These are phyloP conservation scores for Peniophora sp. DNA, from an alignment of 1,284 basidiomycete species.

Conservation along the genomic window DNA sequence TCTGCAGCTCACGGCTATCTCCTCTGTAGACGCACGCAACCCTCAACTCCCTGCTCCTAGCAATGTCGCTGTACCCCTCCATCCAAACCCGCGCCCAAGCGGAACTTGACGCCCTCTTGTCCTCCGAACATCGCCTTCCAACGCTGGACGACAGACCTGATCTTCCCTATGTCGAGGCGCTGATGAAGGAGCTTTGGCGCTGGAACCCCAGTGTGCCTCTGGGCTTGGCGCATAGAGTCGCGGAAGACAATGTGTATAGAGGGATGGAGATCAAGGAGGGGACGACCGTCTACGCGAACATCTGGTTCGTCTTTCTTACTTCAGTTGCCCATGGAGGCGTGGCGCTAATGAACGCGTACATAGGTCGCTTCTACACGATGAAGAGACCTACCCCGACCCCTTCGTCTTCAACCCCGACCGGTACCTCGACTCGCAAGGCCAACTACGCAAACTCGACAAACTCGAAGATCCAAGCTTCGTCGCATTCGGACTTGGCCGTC, in stretches of 20 bases:
- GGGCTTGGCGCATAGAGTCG: slow-evolving; percentile 20
- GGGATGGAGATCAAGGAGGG: slow-evolving; percentile 18
- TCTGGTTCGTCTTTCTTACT: slow-evolving; percentile 18
- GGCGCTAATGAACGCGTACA: too few species aligned
- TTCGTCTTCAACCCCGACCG: slow-evolving; percentile 17
- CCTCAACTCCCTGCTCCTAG: slow-evolving; percentile 25
- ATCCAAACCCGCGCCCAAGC: slow-evolving; percentile 25
- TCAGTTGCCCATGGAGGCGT: too few species aligned
- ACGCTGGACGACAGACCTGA: slow-evolving; percentile 19
- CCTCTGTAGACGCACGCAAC: slow-evolving; percentile 18
- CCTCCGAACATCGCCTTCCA: slow-evolving; percentile 20
- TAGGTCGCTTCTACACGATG: slow-evolving; percentile 23
- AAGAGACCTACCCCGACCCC: slow-evolving; percentile 16
- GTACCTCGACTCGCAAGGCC: slow-evolving; percentile 13
- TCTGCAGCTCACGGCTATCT: background rate
- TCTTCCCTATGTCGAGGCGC: slow-evolving; percentile 27
- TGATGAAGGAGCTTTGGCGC: slow-evolving; percentile 27
- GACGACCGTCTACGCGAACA: slow-evolving; percentile 25
- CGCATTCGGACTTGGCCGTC: slow-evolving; percentile 19
- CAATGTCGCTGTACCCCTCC: slow-evolving; percentile 26
- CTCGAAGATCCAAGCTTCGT: slow-evolving; percentile 14
- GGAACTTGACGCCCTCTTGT: slow-evolving; percentile 27
- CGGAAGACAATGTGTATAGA: slow-evolving; percentile 21
- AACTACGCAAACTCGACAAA: slow-evolving; percentile 9
- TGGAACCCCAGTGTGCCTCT: slow-evolving; percentile 24